Evolutionary conservation across 441 rosid genomes (phyloP), one percentile per base, ranked within the genome.

Genomic region (Raphanus hybrid): DNA sequence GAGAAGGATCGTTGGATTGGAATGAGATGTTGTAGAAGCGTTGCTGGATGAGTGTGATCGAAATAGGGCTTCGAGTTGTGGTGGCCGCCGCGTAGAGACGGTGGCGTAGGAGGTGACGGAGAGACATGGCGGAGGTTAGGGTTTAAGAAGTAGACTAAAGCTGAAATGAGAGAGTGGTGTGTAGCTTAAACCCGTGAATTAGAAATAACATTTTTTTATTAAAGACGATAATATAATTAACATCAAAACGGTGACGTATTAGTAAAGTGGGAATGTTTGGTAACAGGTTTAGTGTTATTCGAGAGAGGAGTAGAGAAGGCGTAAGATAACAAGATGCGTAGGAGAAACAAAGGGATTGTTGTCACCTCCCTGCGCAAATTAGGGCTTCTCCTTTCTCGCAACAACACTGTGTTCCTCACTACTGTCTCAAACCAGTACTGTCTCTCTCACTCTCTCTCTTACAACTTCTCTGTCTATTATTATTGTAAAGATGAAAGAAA

Each of bases 321-420:
- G 91, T 84, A 82, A 80, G 88, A 81, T 88, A 87, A 78, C 78
- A 71, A 81, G 78, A 55, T 79, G 89, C 89, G 91, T 82, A 84
- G 70, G 86, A 65, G 72, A 70, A 55, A 70, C 71, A 68, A 81
- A 82, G 60, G 8, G 84, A 80, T 64, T 79, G 32, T 43, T 81
- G 6, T 80, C 85, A 80, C 85, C 82, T 75, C 81, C 87, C 91
- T 65, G 93, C 91, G 91, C 91, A 89, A 85, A 89, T 87, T 89
- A 89, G 91, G 93, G 93, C 84, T 80, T 45, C 65, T 69, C 90
- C 79, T 71, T 70, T 63, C 26, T 23, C 26, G 26, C 26, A 23
- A 52, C 48, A 66, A 64, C 41, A 62, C 63, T 32, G 45, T 65
- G 64, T 64, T 32, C 73, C 20, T 48, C 76, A 64, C 64, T 66